Percentiles rank a stretch among this genome's conserved stretches.
Conservation (phyloP, 1,284 basidiomycete genomes). For the Cryptococcus sp. region DNA sequence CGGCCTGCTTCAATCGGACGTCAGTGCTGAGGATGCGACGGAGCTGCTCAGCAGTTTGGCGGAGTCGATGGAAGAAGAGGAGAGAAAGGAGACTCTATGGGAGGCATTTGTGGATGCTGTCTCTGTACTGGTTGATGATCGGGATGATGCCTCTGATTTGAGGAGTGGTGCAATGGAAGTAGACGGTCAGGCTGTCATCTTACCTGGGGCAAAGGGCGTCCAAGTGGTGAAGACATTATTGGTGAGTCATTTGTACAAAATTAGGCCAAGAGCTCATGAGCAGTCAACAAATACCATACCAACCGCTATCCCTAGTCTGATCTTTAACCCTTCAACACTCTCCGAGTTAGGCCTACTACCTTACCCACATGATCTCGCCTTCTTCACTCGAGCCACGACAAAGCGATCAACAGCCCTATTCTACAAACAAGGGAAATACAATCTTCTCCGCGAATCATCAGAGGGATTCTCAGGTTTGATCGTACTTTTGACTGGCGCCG, state of each 20-base stretch:
- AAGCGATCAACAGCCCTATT: slow-evolving; percentile 42
- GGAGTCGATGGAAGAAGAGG: slow-evolving; percentile 11
- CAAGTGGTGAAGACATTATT: slow-evolving; percentile 22
- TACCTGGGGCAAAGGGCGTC: slow-evolving; percentile 11
- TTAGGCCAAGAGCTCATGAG: background rate
- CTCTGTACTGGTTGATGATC: slow-evolving; percentile 14
- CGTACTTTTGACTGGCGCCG: slow-evolving; percentile 71
- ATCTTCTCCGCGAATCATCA: slow-evolving; percentile 91
- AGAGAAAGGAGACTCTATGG: slow-evolving; percentile 9
- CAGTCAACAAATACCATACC: slow-evolving; percentile 13
- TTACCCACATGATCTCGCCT: slow-evolving; percentile 19
- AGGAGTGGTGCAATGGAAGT: slow-evolving; percentile 8
- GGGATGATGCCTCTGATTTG: slow-evolving; percentile 9
- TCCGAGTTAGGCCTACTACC: slow-evolving; percentile 28
- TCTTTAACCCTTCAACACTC: slow-evolving; percentile 14
- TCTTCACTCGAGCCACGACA: slow-evolving; percentile 22
- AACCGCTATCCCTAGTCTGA: slow-evolving; percentile 19
- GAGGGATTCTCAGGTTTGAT: slow-evolving; percentile 94
- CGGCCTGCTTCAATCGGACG: background rate
- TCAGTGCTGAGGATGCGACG: background rate
- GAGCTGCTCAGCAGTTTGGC: background rate
- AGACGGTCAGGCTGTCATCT: slow-evolving; percentile 1
- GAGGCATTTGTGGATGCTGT: slow-evolving; percentile 28
- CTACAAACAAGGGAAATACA: slow-evolving; percentile 99
- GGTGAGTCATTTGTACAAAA: slow-evolving; percentile 9